Conservation (phyloP, 73 alveolate genomes). For the Paramecium pentaurelia region DNA sequence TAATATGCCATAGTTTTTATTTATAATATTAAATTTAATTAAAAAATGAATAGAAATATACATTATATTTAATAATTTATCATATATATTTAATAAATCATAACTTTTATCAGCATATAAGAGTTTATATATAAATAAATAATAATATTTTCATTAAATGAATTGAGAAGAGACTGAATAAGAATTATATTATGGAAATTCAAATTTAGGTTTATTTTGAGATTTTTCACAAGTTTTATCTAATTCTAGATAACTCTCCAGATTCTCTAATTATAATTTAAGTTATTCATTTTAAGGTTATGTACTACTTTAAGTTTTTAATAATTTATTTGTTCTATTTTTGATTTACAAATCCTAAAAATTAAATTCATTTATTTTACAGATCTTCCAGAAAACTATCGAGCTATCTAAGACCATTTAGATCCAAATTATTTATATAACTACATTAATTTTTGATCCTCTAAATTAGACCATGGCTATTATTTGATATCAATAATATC, state of each 20-base stretch:
- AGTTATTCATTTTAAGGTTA: background rate
- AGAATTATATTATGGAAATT: background rate
- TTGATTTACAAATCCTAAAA: background rate
- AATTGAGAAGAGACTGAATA: background rate
- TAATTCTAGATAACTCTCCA: background rate
- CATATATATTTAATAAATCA: background rate
- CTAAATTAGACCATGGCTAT: background rate
- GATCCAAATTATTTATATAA: background rate
- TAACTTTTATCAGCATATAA: background rate
- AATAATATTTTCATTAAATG: background rate
- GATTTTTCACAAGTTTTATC: slow-evolving; percentile 2
- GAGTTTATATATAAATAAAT: background rate
- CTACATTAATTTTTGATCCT: background rate
- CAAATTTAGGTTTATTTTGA: background rate
- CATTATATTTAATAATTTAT: background rate
- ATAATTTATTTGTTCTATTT: background rate
- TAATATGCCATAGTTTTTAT: background rate
- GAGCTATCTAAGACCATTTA: background rate
- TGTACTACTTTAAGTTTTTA: background rate
- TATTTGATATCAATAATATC: background rate
- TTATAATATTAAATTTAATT: background rate
- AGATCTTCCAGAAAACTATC: background rate
- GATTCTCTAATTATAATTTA: background rate
- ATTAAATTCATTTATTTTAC: background rate
- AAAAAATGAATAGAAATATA: background rate